Base-by-base conservation (phyloP, 345 rosid genomes). In the Syzygium oleosum region DNA sequence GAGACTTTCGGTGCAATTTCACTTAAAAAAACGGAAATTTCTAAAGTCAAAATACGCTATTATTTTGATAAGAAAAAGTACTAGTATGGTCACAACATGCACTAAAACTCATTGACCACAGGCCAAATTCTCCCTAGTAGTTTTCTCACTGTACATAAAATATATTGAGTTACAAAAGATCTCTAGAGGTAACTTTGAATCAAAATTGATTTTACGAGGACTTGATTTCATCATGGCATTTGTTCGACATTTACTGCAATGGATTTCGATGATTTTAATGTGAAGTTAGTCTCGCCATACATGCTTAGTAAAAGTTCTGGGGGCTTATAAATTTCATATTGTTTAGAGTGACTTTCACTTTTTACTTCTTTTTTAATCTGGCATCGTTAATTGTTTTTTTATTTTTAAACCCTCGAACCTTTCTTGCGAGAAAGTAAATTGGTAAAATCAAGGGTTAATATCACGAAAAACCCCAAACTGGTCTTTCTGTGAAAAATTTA, bases 401-500 rank as follows among this genome's bases (percentile, higher is more conserved):
- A 27, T 5, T 61, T 52, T 59, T 13, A 27, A 27, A 59, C 4
- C 34, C 29, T 25, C 2, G 0, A 61, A 61, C 5, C 68, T 61
- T 61, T 27, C 34, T 29, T 3, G 2, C 2, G 7, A 61, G 34
- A 61, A 7, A 61, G 0, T 27, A 27, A 23, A 12, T 5, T 1
- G 68, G 14, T 12, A 27, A 61, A 61, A 61, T 61, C 34, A 61
- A 6, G 6, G 46, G 46, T 43, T 43, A 6, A 43, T 43, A 43
- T 43, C 7, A 43, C 1, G 7, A 38, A 38, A 38, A 38, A 38
- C 41, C 4, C 41, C 41, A 38, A 38, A 38, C 41, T 38, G 4
- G 4, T 38, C 1, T 38, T 3, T 38, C 3, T 38, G 3, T 38
- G 41, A 38, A 38, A 38, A 38, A 3, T 38, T 38, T 38, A 38